Conservation (phyloP, 805 yeast genomes). For the Kregervanrija pseudodelftensis region DNA sequence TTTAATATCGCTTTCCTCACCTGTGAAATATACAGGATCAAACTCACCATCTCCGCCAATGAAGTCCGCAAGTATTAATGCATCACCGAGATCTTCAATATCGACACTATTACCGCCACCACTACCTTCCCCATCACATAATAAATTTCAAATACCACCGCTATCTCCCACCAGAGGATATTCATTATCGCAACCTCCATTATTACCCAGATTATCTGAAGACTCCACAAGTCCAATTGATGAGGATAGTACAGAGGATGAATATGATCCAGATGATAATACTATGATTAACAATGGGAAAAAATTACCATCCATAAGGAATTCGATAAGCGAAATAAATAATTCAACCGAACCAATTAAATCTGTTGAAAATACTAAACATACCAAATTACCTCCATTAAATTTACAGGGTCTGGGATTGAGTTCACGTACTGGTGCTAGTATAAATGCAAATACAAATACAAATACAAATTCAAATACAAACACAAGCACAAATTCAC, state of each 20-base stretch:
- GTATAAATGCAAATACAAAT: not conserved
- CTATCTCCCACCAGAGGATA: too few relatives aligned
- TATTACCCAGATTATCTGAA: constrained; percentile 4
- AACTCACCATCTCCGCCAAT: constrained; percentile 9
- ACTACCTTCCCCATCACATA: not conserved
- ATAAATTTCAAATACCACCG: too few relatives aligned
- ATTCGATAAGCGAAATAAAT: not conserved
- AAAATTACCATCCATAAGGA: not conserved
- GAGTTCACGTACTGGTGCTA: too few relatives aligned
- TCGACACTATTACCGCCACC: constrained; percentile 4
- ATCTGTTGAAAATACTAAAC: constrained; percentile 1
- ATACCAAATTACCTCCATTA: not conserved
- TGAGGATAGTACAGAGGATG: too few relatives aligned
- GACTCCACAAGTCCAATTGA: too few relatives aligned
- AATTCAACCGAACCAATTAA: not conserved
- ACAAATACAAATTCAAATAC: not conserved
- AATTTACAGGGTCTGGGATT: too few relatives aligned
- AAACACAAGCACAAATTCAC: not conserved
- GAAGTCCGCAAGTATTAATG: not conserved
- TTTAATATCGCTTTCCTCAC: constrained; percentile 49
- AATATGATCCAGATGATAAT: not conserved
- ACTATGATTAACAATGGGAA: not conserved
- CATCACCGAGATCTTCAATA: not conserved
- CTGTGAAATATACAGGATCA: constrained; percentile 23
- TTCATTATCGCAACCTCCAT: not conserved